A percentile compares a stretch with the other conserved stretches of the same genome.
phyloP scores from a whole-genome alignment of 139 green algal genomes.

The Chlorella sp. region DNA sequence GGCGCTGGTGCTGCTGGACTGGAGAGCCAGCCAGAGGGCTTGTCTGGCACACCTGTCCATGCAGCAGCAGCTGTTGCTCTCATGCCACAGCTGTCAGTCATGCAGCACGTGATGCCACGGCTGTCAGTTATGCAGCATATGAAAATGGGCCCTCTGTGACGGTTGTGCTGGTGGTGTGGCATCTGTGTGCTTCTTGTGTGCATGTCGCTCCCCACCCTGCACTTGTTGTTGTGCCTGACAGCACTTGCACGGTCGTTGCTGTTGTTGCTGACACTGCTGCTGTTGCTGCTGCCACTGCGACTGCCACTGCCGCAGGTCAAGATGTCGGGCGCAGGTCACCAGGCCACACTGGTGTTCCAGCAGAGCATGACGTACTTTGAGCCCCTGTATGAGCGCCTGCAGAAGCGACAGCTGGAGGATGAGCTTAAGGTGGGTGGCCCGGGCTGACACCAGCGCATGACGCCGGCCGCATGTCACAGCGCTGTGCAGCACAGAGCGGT shows the following conservation, averaged over 20 bases:
- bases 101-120: no score
- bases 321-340: background rate
- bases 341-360: conserved; percentile 51
- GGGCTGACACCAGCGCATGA: no score
- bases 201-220: background rate
- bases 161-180: no score
- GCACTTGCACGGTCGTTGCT: no score
- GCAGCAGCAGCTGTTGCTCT: background rate
- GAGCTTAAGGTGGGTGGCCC: no score
- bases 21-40: background rate
- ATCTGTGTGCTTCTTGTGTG: background rate
- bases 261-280: background rate
- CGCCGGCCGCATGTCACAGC: no score
- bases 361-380: conserved; percentile 83
- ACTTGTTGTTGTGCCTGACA: no score
- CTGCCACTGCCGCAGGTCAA: background rate
- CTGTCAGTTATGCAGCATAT: no score
- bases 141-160: no score
- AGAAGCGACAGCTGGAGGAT: conserved; percentile 49
- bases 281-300: background rate
- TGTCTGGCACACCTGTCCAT: background rate
- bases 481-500: no score
- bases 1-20: background rate
- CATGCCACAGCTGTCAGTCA: background rate
- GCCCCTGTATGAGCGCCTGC: conserved; percentile 75